Conservation (phyloP, 1,139 yeast species). For the Pneumocystis jirovecii region DNA sequence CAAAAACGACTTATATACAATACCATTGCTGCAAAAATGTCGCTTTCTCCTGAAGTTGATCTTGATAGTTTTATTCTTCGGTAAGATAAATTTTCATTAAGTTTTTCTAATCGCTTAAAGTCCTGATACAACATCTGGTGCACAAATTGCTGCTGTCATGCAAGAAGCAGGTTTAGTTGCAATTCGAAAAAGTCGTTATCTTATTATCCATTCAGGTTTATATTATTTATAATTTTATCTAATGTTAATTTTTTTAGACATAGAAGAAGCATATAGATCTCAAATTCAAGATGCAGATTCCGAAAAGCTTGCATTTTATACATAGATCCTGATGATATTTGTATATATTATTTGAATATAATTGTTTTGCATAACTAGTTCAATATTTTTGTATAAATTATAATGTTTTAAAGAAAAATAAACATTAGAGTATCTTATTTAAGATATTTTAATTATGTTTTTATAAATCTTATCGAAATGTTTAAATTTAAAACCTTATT, state of each 20-base stretch:
- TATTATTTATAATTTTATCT: not conserved
- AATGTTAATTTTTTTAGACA: slow-evolving; percentile 50
- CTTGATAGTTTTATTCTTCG: slow-evolving; percentile 86
- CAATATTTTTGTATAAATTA: not conserved
- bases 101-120: not conserved
- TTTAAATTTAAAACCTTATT: no score
- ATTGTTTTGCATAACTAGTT: not conserved
- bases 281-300: slow-evolving; percentile 96
- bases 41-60: slow-evolving; percentile 94
- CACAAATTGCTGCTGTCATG: slow-evolving; percentile 97
- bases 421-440: not conserved
- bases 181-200: slow-evolving; percentile 91
- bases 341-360: not conserved
- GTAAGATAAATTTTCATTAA: not conserved
- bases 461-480: not conserved
- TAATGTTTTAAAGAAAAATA: not conserved
- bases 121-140: slow-evolving; percentile 95
- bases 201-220: slow-evolving; percentile 38
- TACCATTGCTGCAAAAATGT: slow-evolving; percentile 94
- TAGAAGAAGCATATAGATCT: slow-evolving; percentile 93
- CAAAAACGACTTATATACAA: slow-evolving; percentile 93
- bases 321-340: slow-evolving; percentile 28
- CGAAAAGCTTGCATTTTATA: slow-evolving; percentile 94
- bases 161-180: slow-evolving; percentile 99
- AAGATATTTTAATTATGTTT: not conserved